Base-by-base conservation (phyloP, 192 early-diverging fungal genomes). In the Endogone sp. region DNA sequence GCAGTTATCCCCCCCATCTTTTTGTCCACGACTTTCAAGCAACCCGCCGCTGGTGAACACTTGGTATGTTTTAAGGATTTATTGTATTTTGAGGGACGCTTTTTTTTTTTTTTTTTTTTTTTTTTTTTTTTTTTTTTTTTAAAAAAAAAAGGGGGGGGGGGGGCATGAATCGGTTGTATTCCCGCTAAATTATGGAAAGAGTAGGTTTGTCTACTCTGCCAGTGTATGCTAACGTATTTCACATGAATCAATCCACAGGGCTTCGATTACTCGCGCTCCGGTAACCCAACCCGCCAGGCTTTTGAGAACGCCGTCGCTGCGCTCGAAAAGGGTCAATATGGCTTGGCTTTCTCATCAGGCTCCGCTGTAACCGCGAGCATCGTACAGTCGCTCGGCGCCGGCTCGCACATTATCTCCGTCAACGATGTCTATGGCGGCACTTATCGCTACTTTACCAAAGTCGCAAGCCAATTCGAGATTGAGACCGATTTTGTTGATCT, bases 1-100 rank as follows among this genome's bases (percentile, higher is more conserved):
- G 97, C 97, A n/a, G 97, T 99, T 16, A 97, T 99, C 67, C 97
- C 97, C 49, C 85, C 97, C 16, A 82, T 99, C 31, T 93, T 91
- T 23, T 87, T 99, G 62, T 97, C 96, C 9, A 99, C 97, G 30
- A 99, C 97, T 11, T 99, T 96, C 79, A 92, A 92, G 79, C 97
- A 99, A 84, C 79, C 81, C 29, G 84, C 88, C 25, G 95, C 96
- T n/a, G 96, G 96, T 68, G 90, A 92, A 64, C 93, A 95, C 82
- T 88, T 88, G 74, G 85, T 86, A 86, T 63, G 76, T 71, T 26
- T 23, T 3, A 30, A 9, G 24, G n/a, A n/a, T n/a, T n/a, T n/a
- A n/a, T n/a, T n/a, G n/a, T n/a, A n/a, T n/a, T n/a, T n/a, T n/a
- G n/a, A n/a, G n/a, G n/a, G n/a, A n/a, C n/a, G n/a, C n/a, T n/a